Conservation (phyloP, 345 rosid genomes). For the Ceriops zippeliana region DNA sequence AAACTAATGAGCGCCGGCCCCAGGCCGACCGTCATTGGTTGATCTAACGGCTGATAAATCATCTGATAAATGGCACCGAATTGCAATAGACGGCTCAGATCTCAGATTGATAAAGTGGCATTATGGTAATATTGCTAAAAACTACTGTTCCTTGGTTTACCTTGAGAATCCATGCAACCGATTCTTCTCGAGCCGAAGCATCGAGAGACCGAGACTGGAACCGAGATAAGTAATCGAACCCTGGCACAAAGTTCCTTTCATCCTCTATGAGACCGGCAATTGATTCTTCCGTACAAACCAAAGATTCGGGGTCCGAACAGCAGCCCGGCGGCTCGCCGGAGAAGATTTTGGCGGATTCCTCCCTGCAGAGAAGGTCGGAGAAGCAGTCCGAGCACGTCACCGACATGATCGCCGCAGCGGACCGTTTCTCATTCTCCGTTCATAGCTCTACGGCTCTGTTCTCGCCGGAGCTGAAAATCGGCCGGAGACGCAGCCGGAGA, state of each 20-base stretch:
- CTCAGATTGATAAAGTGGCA: conserved; percentile 13
- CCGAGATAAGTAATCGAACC: conserved; percentile 73
- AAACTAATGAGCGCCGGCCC: not conserved
- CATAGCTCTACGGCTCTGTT: conserved; percentile 22
- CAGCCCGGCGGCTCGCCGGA: conserved; percentile 61
- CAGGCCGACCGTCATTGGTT: no score
- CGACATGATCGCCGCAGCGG: conserved; percentile 40
- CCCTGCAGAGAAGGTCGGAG: conserved; percentile 74
- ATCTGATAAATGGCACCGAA: no score
- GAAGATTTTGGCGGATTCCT: conserved; percentile 58
- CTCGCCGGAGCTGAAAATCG: not conserved
- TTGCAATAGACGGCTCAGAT: not conserved
- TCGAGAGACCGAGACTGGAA: conserved; percentile 69
- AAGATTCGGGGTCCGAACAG: conserved; percentile 61
- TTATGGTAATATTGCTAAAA: conserved; percentile 17
- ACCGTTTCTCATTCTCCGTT: conserved; percentile 35
- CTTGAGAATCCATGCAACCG: conserved; percentile 98
- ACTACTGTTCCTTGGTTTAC: conserved; percentile 17
- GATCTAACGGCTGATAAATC: conserved; percentile 12
- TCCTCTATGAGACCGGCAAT: conserved; percentile 65
- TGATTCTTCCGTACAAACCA: conserved; percentile 47
- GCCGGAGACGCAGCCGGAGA: conserved; percentile 5
- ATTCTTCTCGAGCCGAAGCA: conserved; percentile 77
- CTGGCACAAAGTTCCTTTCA: conserved; percentile 82
- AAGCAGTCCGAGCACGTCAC: conserved; percentile 50